Evolutionary conservation across 768 basidiomycete species (phyloP).

Genomic region (Boletus subparvulus): DNA sequence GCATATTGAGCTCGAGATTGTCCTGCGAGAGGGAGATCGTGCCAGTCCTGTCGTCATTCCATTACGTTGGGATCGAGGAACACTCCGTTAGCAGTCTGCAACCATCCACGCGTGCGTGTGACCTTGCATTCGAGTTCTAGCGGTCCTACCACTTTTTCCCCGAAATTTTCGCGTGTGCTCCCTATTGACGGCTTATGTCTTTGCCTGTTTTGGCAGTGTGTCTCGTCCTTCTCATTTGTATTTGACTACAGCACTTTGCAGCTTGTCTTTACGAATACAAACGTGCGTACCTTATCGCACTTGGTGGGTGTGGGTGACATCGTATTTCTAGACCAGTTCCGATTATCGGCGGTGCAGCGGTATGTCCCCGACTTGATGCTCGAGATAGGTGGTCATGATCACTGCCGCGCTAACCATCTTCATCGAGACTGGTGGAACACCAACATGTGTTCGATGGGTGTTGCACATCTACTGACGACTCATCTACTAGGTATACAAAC

Average conservation of each 20-base stretch:
- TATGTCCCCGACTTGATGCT: slow-evolving; percentile 49
- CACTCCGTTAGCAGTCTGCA: slow-evolving; percentile 23
- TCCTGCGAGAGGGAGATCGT: slow-evolving; percentile 37
- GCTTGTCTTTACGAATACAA: slow-evolving; percentile 46
- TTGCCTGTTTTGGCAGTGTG: no score
- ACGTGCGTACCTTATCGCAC: slow-evolving; percentile 24
- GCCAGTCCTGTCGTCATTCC: slow-evolving; percentile 31
- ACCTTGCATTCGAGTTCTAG: slow-evolving; percentile 31
- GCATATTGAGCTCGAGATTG: slow-evolving; percentile 44
- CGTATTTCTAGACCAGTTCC: slow-evolving; percentile 44
- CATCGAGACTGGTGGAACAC: slow-evolving; percentile 47
- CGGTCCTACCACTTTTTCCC: no score
- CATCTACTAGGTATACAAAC: slow-evolving; percentile 44
- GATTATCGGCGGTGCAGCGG: slow-evolving; percentile 48
- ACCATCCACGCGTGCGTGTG: slow-evolving; percentile 15
- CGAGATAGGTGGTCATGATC: slow-evolving; percentile 43
- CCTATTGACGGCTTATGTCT: no score
- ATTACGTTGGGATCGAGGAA: slow-evolving; percentile 34
- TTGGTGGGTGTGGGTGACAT: neutral
- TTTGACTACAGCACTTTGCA: slow-evolving; percentile 45
- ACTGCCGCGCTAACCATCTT: slow-evolving; percentile 31
- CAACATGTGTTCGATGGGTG: neutral
- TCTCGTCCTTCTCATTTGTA: neutral
- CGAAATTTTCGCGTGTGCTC: no score
- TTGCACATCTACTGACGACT: neutral